Percentiles rank a stretch among this genome's conserved stretches.
These are phyloP conservation scores for Camelina hispida DNA, from an alignment of 345 rosid genomes.

Conservation along the genomic window DNA sequence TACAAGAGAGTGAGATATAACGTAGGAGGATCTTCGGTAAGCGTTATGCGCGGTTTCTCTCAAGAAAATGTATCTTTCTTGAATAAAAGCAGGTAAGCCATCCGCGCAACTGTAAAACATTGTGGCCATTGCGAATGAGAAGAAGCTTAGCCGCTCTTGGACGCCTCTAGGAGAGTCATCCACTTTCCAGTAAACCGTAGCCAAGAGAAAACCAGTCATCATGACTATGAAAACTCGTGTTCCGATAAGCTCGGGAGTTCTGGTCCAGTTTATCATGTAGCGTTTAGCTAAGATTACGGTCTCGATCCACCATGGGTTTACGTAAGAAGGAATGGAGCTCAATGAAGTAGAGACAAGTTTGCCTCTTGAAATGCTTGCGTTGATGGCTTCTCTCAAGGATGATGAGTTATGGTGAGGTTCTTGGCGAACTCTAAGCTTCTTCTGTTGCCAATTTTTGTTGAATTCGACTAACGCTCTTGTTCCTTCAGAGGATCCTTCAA, in stretches of 20 bases:
- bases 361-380: slow-evolving; percentile 39
- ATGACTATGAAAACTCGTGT: slow-evolving; percentile 39
- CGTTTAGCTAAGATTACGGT: slow-evolving; percentile 41
- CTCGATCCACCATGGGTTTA: slow-evolving; percentile 44
- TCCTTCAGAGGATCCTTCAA: slow-evolving; percentile 62
- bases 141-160: slow-evolving; percentile 56
- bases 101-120: slow-evolving; percentile 55
- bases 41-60: slow-evolving; percentile 50
- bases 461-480: slow-evolving; percentile 65
- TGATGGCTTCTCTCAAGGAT: slow-evolving; percentile 43
- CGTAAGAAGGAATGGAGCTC: slow-evolving; percentile 25
- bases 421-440: slow-evolving; percentile 27
- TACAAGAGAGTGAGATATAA: slow-evolving; percentile 72
- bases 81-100: slow-evolving; percentile 55
- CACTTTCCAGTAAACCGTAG: slow-evolving; percentile 72
- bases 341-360: slow-evolving; percentile 42
- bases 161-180: slow-evolving; percentile 51
- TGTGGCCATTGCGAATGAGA: slow-evolving; percentile 54
- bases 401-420: slow-evolving; percentile 25
- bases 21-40: slow-evolving; percentile 85
- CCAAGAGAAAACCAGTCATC: slow-evolving; percentile 53
- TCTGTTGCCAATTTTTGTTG: slow-evolving; percentile 61
- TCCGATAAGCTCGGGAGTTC: slow-evolving; percentile 46
- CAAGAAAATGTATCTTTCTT: slow-evolving; percentile 85
- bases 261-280: slow-evolving; percentile 45